Evolutionary conservation across 768 basidiomycete genomes (phyloP).

Genomic region (Leccinum aurantiacum): DNA sequence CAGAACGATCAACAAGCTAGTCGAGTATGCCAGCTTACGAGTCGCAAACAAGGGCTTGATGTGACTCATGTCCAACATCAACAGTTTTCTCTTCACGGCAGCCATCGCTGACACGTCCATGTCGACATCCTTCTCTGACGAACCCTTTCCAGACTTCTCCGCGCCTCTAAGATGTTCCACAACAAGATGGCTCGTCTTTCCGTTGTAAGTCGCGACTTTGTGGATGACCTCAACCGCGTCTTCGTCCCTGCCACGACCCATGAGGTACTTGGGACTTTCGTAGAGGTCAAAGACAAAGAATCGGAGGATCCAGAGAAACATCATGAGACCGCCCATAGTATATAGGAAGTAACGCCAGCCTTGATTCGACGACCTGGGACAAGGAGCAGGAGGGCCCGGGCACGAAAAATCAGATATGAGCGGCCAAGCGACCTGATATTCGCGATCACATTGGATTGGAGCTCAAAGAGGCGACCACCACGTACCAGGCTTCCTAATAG

Average conservation of each 20-base stretch:
- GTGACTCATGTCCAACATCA: conserved; percentile 41
- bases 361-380: conserved; percentile 54
- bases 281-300: conserved; percentile 67
- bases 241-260: conserved; percentile 64
- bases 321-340: conserved; percentile 68
- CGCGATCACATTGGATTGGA: neutral
- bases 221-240: conserved; percentile 63
- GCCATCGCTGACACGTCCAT: conserved; percentile 38
- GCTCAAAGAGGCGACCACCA: neutral
- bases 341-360: conserved; percentile 81
- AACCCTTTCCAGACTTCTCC: conserved; percentile 13
- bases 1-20: conserved; percentile 47
- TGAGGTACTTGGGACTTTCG: conserved; percentile 72
- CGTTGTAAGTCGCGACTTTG: conserved; percentile 60
- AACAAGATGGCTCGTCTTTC: conserved; percentile 46
- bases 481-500: conserved; percentile 54
- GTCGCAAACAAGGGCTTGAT: conserved; percentile 52
- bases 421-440: conserved; percentile 63
- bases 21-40: conserved; percentile 49
- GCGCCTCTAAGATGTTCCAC: conserved; percentile 46
- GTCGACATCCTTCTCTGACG: conserved; percentile 10
- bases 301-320: conserved; percentile 59
- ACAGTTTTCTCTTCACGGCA: conserved; percentile 41
- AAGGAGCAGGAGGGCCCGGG: conserved; percentile 43
- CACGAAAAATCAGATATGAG: conserved; percentile 72